Percentiles rank a stretch among this genome's conserved stretches.
These are phyloP conservation scores for Mycena rosella DNA, from an alignment of 768 basidiomycete genomes.

Conservation along the genomic window DNA sequence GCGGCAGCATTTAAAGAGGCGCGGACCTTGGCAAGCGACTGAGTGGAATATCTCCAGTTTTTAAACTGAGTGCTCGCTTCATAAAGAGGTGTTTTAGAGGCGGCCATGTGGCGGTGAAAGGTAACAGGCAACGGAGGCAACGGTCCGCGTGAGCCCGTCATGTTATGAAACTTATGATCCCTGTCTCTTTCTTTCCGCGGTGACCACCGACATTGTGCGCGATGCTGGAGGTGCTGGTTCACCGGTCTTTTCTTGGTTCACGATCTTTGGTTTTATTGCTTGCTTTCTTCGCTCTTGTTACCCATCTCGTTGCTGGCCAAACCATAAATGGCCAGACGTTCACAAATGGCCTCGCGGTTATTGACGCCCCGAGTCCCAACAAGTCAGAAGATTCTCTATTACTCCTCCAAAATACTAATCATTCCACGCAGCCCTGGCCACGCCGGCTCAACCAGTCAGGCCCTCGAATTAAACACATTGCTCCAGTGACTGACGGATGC, in stretches of 20 bases:
- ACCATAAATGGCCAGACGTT: slow-evolving; percentile 48
- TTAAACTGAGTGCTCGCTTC: slow-evolving; percentile 85
- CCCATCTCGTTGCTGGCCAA: slow-evolving; percentile 37
- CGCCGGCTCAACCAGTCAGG: slow-evolving; percentile 39
- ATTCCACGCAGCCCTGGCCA: slow-evolving; percentile 41
- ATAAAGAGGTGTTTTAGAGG: slow-evolving; percentile 65
- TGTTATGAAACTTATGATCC: not conserved
- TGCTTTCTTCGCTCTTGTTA: slow-evolving; percentile 29
- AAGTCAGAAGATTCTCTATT: slow-evolving; percentile 40
- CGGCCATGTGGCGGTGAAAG: slow-evolving; percentile 5
- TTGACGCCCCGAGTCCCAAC: slow-evolving; percentile 48
- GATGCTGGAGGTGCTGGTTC: slow-evolving; percentile 38
- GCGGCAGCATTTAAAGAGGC: slow-evolving; percentile 79
- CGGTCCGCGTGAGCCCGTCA: no score
- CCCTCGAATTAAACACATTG: slow-evolving; percentile 40
- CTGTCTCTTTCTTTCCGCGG: not conserved
- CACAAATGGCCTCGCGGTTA: slow-evolving; percentile 54
- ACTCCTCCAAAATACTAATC: not conserved
- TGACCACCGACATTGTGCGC: slow-evolving; percentile 16
- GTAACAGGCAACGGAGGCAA: not conserved
- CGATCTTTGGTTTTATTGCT: slow-evolving; percentile 13
- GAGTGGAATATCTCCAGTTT: slow-evolving; percentile 90
- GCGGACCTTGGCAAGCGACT: slow-evolving; percentile 72
- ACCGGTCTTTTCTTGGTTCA: slow-evolving; percentile 22
- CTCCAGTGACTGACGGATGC: slow-evolving; percentile 30